These are phyloP conservation scores for Mitragyna speciosa DNA, from an alignment of 257 asterid genomes.

Conservation along the genomic window DNA sequence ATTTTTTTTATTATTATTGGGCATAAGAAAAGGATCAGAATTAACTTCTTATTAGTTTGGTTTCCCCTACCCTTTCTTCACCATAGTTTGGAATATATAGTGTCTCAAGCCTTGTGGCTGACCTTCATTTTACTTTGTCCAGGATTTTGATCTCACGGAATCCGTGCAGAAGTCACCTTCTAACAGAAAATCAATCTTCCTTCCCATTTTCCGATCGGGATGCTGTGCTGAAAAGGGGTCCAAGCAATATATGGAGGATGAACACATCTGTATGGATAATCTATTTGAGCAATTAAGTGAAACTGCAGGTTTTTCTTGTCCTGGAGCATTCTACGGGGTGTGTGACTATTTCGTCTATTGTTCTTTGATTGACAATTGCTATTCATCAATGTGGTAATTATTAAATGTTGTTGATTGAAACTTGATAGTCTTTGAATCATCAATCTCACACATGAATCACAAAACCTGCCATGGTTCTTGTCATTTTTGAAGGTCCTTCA, in stretches of 20 bases:
- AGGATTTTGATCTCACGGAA: constrained; percentile 52
- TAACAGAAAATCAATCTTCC: constrained; percentile 51
- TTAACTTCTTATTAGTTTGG: neutral
- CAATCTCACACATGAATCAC: neutral
- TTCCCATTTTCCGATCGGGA: constrained; percentile 79
- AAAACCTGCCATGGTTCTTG: neutral
- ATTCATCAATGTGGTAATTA: neutral
- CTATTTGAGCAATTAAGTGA: constrained; percentile 57
- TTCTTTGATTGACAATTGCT: neutral
- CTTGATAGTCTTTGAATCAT: neutral
- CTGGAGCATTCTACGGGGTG: constrained; percentile 96
- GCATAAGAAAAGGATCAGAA: neutral
- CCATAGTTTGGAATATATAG: neutral
- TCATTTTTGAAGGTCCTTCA: neutral
- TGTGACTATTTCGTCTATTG: constrained; percentile 31
- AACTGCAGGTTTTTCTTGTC: constrained; percentile 50
- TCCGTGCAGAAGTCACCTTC: constrained; percentile 44
- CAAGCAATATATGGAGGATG: constrained; percentile 91
- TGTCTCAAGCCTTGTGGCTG: neutral
- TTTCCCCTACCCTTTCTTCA: neutral
- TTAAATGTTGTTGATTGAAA: neutral
- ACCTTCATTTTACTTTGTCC: constrained; percentile 19
- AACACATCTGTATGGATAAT: constrained; percentile 78
- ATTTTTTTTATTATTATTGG: neutral
- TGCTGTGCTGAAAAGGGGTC: constrained; percentile 96